phyloP scores from a whole-genome alignment of 768 basidiomycete species.

The Jaapia argillacea region DNA sequence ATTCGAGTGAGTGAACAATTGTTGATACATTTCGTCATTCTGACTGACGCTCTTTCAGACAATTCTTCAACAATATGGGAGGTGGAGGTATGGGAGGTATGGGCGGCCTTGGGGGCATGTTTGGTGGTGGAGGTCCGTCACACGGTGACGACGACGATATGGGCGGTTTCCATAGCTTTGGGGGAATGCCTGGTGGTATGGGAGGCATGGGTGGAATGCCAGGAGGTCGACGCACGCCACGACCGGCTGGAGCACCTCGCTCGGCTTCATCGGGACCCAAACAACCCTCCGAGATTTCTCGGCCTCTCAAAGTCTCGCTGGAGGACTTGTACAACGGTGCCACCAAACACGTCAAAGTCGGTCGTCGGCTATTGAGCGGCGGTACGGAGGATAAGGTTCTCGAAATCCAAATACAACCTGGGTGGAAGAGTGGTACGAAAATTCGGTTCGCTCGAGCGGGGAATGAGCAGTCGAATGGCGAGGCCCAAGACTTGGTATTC shows the following conservation, averaged over 20 bases:
- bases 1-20: slow-evolving; percentile 82
- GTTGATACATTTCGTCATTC: too few species aligned
- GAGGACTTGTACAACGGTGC: slow-evolving; percentile 81
- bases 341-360: slow-evolving; percentile 83
- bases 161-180: slow-evolving; percentile 24
- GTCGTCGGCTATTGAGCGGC: slow-evolving; percentile 62
- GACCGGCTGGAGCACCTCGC: slow-evolving; percentile 16
- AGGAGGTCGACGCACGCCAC: slow-evolving; percentile 15
- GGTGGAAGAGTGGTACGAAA: slow-evolving; percentile 96
- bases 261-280: slow-evolving; percentile 19
- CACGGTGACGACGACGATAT: slow-evolving; percentile 37
- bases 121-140: slow-evolving; percentile 14
- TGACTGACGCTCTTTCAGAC: slow-evolving; percentile 29
- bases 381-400: slow-evolving; percentile 78
- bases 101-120: slow-evolving; percentile 26
- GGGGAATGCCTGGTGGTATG: slow-evolving; percentile 40
- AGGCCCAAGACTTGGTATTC: slow-evolving; percentile 88
- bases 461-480: slow-evolving; percentile 61
- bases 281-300: slow-evolving; percentile 50
- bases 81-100: slow-evolving; percentile 26
- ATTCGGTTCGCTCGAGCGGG: slow-evolving; percentile 82
- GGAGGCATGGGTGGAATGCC: slow-evolving; percentile 49
- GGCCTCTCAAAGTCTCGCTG: slow-evolving; percentile 77
- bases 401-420: slow-evolving; percentile 72
- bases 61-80: slow-evolving; percentile 48